A percentile compares a stretch with the other conserved stretches of the same genome.
Evolutionary conservation across 306 rosid species (phyloP).

Genomic region (Ziziphus jujuba): DNA sequence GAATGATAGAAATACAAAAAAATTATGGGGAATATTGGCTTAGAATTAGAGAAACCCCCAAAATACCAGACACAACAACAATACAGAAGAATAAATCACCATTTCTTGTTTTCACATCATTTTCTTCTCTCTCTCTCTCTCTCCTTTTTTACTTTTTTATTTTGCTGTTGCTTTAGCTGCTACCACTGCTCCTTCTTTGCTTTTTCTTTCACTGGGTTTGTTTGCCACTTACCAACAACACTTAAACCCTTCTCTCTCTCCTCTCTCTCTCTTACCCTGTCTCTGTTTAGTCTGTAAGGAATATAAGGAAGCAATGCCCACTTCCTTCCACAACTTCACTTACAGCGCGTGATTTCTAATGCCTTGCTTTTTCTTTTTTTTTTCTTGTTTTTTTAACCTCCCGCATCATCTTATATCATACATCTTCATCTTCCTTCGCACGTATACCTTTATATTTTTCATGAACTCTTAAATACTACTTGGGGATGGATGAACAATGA

Average conservation of each 20-base stretch:
- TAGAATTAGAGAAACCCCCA: slow-evolving; percentile 46
- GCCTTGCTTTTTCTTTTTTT: too few relatives aligned
- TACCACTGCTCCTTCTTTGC: slow-evolving; percentile 38
- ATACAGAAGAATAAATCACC: slow-evolving; percentile 23
- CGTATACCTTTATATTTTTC: too few relatives aligned
- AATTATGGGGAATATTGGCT: slow-evolving; percentile 6
- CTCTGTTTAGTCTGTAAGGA: background rate
- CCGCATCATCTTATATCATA: too few relatives aligned
- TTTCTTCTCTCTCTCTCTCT: slow-evolving; percentile 8
- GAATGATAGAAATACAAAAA: background rate
- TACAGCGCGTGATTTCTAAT: slow-evolving; percentile 3
- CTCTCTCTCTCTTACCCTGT: too few relatives aligned
- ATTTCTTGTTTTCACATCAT: slow-evolving; percentile 52
- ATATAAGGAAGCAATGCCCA: background rate
- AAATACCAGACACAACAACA: slow-evolving; percentile 42
- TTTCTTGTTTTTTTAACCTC: too few relatives aligned
- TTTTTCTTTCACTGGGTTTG: slow-evolving; percentile 29
- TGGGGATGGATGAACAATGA: too few relatives aligned
- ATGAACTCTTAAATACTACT: too few relatives aligned
- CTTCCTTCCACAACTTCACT: background rate
- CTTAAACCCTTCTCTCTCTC: slow-evolving; percentile 13
- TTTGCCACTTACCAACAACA: slow-evolving; percentile 62
- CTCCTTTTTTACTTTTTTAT: slow-evolving; percentile 20
- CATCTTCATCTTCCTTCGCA: too few relatives aligned
- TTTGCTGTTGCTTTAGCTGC: slow-evolving; percentile 42